Base-by-base conservation (phyloP, 2,329 filamentous ascomycete genomes). In the Epichloe glyceriae region DNA sequence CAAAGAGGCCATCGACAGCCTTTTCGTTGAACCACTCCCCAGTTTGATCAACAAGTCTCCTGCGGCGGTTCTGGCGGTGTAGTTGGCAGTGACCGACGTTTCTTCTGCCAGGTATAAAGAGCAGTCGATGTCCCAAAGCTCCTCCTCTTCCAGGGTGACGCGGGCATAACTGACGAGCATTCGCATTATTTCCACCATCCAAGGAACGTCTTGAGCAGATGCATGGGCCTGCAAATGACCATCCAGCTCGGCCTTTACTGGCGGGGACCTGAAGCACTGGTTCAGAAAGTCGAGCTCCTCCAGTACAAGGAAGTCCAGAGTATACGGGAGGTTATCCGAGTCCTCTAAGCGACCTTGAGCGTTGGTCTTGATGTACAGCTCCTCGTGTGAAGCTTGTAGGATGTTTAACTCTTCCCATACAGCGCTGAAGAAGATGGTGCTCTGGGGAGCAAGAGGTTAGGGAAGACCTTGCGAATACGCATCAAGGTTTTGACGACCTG, bases 231-330 rank as follows among this genome's bases (percentile, higher is more conserved):
- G 78, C 66, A 96, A 72, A 67, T 95, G 86, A 45, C 81, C 78
- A 57, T 91, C 84, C n/a, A 98, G 80, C 66, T 96, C 87, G 55
- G 87, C 83, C 58, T 89, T 86, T 2, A 98, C 90, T 0, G 88
- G 88, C 4, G 88, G 83, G 6, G 91, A 91, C 56, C 88, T 83
- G 56, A 98, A 77, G 65, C 90, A 90, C 52, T 89, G 84, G 68
- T 95, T 93, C 64, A 98, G 79, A 62, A 97, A 90, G 67, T 98
- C 93, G 22, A 98, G 75, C 66, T 97, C 90, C 66, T 98, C 93
- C 7, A 97, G 73, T 3, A 97, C 82, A 48, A 98, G 76, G 62
- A 95, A 93, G 67, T 98, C 93, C 22, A 98, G 74, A 1, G 90
- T 95, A 67, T 95, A 96, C 0, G 91, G 89, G n/a, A 98, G 75